These are phyloP conservation scores for Ammopiptanthus mongolicus DNA, from an alignment of 306 rosid species.

Conservation along the genomic window DNA sequence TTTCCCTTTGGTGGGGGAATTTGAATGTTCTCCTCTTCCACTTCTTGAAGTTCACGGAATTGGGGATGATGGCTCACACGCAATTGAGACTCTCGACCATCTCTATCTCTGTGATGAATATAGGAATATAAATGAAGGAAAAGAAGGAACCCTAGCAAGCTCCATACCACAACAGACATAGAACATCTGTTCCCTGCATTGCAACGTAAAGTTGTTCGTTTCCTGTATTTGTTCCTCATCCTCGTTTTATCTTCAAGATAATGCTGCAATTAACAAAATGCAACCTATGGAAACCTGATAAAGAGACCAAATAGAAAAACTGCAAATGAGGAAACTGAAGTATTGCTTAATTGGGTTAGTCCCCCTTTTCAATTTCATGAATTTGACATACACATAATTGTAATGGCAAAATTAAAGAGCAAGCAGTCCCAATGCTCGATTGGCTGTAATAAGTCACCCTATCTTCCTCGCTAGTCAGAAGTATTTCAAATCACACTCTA, in stretches of 20 bases:
- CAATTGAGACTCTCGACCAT: constrained; percentile 32
- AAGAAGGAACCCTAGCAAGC: constrained; percentile 78
- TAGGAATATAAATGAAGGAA: constrained; percentile 54
- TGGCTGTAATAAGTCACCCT: not conserved
- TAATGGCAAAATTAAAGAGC: not conserved
- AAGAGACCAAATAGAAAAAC: constrained; percentile 21
- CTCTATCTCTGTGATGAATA: constrained; percentile 34
- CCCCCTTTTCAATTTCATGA: not conserved
- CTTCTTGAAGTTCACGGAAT: constrained; percentile 71
- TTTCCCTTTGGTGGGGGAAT: constrained; percentile 92
- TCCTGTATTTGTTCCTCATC: constrained; percentile 81
- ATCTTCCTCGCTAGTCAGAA: not conserved
- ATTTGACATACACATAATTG: not conserved
- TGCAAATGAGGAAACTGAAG: not conserved
- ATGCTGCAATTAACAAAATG: constrained; percentile 67
- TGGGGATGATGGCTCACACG: constrained; percentile 42
- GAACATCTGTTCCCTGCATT: constrained; percentile 79
- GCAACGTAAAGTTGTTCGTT: constrained; percentile 68
- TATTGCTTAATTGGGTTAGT: not conserved
- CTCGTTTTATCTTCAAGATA: constrained; percentile 74
- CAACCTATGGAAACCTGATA: constrained; percentile 59
- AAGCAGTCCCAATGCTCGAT: not conserved
- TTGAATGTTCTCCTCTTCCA: constrained; percentile 73
- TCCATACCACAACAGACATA: constrained; percentile 44
- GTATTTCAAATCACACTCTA: not conserved